These are phyloP conservation scores for Moniliophthora roreri DNA, from an alignment of 1,284 basidiomycete species.

Conservation along the genomic window DNA sequence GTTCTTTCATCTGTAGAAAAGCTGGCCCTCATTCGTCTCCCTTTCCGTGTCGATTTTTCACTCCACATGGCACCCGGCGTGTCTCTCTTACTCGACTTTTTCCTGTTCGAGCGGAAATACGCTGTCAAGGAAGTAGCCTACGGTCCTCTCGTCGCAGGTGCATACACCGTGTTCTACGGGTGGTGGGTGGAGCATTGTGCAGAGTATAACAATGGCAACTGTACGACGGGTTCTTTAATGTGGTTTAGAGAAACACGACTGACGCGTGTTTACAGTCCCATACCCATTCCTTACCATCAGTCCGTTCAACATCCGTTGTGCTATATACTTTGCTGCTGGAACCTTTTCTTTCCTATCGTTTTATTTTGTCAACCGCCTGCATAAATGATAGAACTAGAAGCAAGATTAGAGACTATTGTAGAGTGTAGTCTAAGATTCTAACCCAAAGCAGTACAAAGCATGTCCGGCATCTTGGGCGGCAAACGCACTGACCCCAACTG, in stretches of 20 bases:
- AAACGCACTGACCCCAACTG: too few relatives aligned
- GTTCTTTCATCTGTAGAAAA: constrained; percentile 36
- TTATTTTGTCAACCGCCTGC: constrained; percentile 50
- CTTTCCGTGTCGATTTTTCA: constrained; percentile 61
- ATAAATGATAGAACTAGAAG: too few relatives aligned
- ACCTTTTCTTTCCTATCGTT: constrained; percentile 59
- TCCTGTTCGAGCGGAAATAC: constrained; percentile 66
- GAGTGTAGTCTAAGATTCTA: background rate
- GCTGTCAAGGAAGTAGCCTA: constrained; percentile 40
- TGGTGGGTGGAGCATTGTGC: constrained; percentile 73
- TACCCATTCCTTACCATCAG: constrained; percentile 79
- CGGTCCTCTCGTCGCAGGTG: constrained; percentile 43
- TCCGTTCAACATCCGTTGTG: constrained; percentile 48
- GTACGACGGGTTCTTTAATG: constrained; percentile 41
- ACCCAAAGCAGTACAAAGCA: background rate
- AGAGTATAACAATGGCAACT: constrained; percentile 58
- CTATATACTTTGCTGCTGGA: constrained; percentile 59
- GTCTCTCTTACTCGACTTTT: constrained; percentile 68
- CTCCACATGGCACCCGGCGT: constrained; percentile 68
- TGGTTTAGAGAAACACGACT: background rate
- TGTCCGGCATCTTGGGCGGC: too few relatives aligned
- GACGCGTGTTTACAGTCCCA: constrained; percentile 49
- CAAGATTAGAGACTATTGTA: background rate
- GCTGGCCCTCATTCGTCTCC: constrained; percentile 47
- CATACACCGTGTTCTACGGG: constrained; percentile 54